Evolutionary conservation across 257 asterid species (phyloP), one percentile per base, ranked within the genome.

Genomic region (Solanum pinnatisectum): DNA sequence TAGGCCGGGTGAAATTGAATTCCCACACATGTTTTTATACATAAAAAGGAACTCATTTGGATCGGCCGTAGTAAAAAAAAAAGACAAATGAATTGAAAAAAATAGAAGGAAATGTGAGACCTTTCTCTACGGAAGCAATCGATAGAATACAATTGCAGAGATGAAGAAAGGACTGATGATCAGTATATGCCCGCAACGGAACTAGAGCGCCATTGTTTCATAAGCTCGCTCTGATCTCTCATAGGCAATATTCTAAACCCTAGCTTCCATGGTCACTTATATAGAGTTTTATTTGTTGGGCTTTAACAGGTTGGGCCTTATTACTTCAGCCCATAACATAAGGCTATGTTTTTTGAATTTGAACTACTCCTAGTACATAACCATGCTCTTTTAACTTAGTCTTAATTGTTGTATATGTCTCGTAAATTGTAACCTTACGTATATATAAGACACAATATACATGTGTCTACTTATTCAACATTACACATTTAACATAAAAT

Each of bases 151-250:
- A 32, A 27, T 44, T 46, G 14, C 65, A 85, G 25, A 87, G 82
- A 44, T 32, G 88, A 87, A 44, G 73, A 89, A 84, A 59, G 1
- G 87, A 49, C 59, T 56, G 33, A 11, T 4, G 33, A 22, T 94
- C 23, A 10, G 14, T 94, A 10, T 94, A 89, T 92, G 98, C 98
- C 96, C 90, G 95, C 98, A 94, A 94, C 95, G 96, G 96, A 94
- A 94, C 95, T 63, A 68, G 89, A 87, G 90, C 94, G 92, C 91
- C 98, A 89, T 86, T 72, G 59, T 10, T 18, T 8, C 2, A 23
- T 37, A 3, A 86, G 94, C 85, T n/a, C 92, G 87, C 95, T 52
- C 85, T 44, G 94, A 88, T 93, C 95, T 92, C 90, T 92, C 91
- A 89, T 90, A 89, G 98, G 96, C 98, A 93, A 65, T 39, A 2